Base-by-base conservation (phyloP, 192 early-diverging fungal genomes). In the Oehlia diaphana region DNA sequence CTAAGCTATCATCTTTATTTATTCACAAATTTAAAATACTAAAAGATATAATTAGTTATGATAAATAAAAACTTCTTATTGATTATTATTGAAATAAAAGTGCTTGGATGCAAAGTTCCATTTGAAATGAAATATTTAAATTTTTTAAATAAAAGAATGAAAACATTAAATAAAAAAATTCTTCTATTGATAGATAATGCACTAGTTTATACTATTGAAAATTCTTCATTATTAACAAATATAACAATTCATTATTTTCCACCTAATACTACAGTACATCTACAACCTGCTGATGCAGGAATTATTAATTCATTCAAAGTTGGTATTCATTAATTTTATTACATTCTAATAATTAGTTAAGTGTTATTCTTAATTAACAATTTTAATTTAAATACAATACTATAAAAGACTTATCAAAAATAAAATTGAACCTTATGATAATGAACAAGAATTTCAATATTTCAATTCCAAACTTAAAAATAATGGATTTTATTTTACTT, bases 261-360 rank as follows among this genome's bases (percentile, higher is more conserved):
- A 1, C 14, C 68, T 42, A 70, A 70, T 44, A 70, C 35, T 33
- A 70, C 35, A 10, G 68, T 8, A 33, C 68, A 70, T 21, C 28
- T 70, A 9, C 42, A 44, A 44, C 8, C 42, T 44, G 42, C 9
- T 44, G 8, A 70, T 4, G 9, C 68, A 16, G 68, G 35, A 35
- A 70, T 70, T 1, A 70, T 70, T 2, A 70, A 70, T 42, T 70
- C 35, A 35, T 70, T 70, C n/a, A 70, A 70, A 23, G 68, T 70
- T 31, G n/a, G 2, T 64, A 28, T 28, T 31, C 28, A 31, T 31
- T 31, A 31, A 31, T n/a, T n/a, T 31, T 31, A 31, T 31, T 31
- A 1, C 0, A 31, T 31, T 31, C 1, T 31, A 1, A n/a, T n/a
- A n/a, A n/a, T n/a, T n/a, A n/a, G n/a, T n/a, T n/a, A n/a, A n/a